phyloP scores from a whole-genome alignment of 768 basidiomycete genomes.

The Amanita polypyramis region DNA sequence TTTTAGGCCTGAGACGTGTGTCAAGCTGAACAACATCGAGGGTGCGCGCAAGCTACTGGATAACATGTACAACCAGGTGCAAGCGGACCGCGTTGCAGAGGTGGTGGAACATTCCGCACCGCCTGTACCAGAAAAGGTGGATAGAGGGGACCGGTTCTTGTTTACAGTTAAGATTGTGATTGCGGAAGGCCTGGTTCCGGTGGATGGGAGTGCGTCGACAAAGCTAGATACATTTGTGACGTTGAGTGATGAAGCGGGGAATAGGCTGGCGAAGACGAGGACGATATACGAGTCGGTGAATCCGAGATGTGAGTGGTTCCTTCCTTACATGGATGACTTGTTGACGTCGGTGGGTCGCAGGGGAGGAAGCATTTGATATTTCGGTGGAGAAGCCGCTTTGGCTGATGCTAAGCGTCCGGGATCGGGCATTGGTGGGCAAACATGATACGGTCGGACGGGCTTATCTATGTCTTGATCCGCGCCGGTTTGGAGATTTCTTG shows the following conservation, averaged over 20 bases:
- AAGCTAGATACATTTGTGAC: slow-evolving; percentile 89
- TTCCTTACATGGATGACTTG: background rate
- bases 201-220: slow-evolving; percentile 69
- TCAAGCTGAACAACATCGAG: slow-evolving; percentile 96
- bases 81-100: slow-evolving; percentile 78
- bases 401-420: slow-evolving; percentile 93
- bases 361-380: slow-evolving; percentile 97
- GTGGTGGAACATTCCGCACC: slow-evolving; percentile 47
- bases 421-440: slow-evolving; percentile 84
- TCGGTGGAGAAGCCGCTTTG: slow-evolving; percentile 91
- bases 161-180: slow-evolving; percentile 92
- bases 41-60: slow-evolving; percentile 85
- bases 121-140: slow-evolving; percentile 61
- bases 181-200: slow-evolving; percentile 77
- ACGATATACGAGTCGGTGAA: slow-evolving; percentile 87
- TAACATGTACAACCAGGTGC: slow-evolving; percentile 86
- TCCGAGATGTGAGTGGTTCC: slow-evolving; percentile 68
- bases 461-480: slow-evolving; percentile 87
- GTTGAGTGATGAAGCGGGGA: slow-evolving; percentile 85
- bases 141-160: slow-evolving; percentile 48
- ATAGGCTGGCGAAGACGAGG: slow-evolving; percentile 85
- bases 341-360: slow-evolving; percentile 27
- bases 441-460: slow-evolving; percentile 88
- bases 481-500: slow-evolving; percentile 79
- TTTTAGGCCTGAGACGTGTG: slow-evolving; percentile 87